A percentile compares a stretch with the other conserved stretches of the same genome.
phyloP scores from a whole-genome alignment of 1,284 basidiomycete genomes.

The Cutaneotrichosporon arboriforme region DNA sequence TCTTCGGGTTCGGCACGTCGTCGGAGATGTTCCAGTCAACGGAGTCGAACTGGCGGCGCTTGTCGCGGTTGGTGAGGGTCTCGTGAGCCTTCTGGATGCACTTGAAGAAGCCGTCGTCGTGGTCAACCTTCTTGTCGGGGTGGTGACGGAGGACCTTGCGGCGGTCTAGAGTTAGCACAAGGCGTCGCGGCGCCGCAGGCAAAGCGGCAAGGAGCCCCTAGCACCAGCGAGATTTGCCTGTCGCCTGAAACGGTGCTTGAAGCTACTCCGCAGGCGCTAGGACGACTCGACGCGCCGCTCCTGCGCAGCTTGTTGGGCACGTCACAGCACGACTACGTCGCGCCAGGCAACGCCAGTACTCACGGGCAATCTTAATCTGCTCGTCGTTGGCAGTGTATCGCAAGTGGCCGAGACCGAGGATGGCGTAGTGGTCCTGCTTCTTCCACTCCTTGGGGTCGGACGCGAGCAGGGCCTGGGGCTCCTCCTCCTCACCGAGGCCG shows the following conservation, averaged over 20 bases:
- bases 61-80: constrained; percentile 78
- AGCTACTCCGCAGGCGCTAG: no score
- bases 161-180: constrained; percentile 60
- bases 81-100: constrained; percentile 97
- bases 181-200: no score
- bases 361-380: constrained; percentile 95
- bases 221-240: no score
- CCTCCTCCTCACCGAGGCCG: constrained; percentile 86
- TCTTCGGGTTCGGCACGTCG: constrained; percentile 61
- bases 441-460: constrained; percentile 99
- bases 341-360: no score
- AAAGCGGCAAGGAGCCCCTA: no score
- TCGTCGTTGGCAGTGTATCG: constrained; percentile 81
- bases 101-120: constrained; percentile 99
- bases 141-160: constrained; percentile 99
- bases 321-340: no score
- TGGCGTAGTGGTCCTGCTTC: constrained; percentile 98
- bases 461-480: constrained; percentile 64
- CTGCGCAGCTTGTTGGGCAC: no score
- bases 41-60: constrained; percentile 92
- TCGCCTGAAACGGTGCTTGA: no score
- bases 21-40: constrained; percentile 84
- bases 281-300: no score
- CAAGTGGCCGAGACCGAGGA: constrained; percentile 86
- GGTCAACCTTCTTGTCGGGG: constrained; percentile 96